Base-by-base conservation (phyloP, 73 alveolate genomes). In the Stentor roeselii region DNA sequence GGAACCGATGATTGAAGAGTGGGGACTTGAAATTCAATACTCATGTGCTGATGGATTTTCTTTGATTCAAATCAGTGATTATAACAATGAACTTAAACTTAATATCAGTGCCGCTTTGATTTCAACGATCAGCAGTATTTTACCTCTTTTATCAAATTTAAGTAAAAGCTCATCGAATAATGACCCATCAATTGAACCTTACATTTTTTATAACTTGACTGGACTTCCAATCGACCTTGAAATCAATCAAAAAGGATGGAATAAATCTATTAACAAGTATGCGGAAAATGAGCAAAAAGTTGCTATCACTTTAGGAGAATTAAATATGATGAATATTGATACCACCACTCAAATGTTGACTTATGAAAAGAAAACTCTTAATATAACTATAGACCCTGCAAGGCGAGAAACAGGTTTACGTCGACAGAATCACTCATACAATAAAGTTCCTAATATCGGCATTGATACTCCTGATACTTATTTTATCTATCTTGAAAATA, bases 381-480 rank as follows among this genome's bases (percentile, higher is more conserved):
- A 67, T 67, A 2, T 67, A 27, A 40, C 21, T 1, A 32, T 67
- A 0, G 34, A 67, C 42, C 80, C 80, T 21, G 15, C 37, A 67
- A n/a, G n/a, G n/a, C n/a, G n/a, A n/a, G 80, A 67, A 27, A 2
- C 42, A 1, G 34, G 37, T 2, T 32, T 21, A n/a, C 41, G 80
- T 11, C n/a, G 2, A 1, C 21, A 40, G 42, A 34, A 30, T 27
- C 11, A 30, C 11, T 67, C 37, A n/a, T 67, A 0, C 2, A 67
- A 34, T 1, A 67, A 67, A 32, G 37, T 67, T 67, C n/a, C 37
- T 27, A 2, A 2, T 67, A 67, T 67, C n/a, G 80, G 42, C n/a
- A 67, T 67, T 67, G 80, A 67, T 2, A 67, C 80, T 2, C 80
- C 80, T 27, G 80, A 67, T 67, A 67, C 80, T 30, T 32, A 67